Base-by-base conservation (phyloP, 2,329 filamentous ascomycete genomes). In the Fonsecaea multimorphosa region DNA sequence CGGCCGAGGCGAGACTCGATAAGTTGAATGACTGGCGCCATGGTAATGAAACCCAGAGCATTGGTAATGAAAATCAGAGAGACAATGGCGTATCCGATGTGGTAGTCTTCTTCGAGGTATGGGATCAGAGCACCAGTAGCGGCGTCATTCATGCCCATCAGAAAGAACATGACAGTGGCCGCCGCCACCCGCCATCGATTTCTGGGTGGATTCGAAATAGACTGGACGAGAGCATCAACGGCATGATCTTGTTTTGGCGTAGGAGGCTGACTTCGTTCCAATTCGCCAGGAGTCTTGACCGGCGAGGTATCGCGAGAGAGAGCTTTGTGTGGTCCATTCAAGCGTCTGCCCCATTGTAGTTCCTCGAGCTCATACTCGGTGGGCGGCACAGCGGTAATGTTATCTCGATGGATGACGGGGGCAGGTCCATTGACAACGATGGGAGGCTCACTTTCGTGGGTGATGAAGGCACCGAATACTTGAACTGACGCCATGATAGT, bases 21-120 rank as follows among this genome's bases (percentile, higher is more conserved):
- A 0, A 79, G 76, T 72, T 93, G 89, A n/a, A 89, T 84, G 67
- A 89, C 82, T 40, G 89, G 85, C 0, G 91, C 91, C 0, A 90
- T 89, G 12, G 84, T 76, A 73, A 96, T 88, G 78, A 92, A 96
- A 16, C 92, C 92, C 3, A 89, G 70, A 0, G 92, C 91, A 71
- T 91, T 91, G 52, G 89, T 86, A 32, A 95, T 85, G 79, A 95
- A 96, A 73, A 96, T 91, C 40, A 94, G 81, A 1, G 92, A 94
- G 2, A 95, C 90, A 8, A 92, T 78, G 1, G 88, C 89, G 75
- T 95, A 94, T 49, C 89, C 89, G 63, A 95, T 91, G 64, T 83
- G 71, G 74, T 94, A 96, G 72, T 90, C 86, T 76, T 79, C 82
- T 75, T 94, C 90, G 76, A 96, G 90, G 73, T 92, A 92, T 0